Conservation (phyloP, 1,284 basidiomycete genomes). For the Marasmius sp. region DNA sequence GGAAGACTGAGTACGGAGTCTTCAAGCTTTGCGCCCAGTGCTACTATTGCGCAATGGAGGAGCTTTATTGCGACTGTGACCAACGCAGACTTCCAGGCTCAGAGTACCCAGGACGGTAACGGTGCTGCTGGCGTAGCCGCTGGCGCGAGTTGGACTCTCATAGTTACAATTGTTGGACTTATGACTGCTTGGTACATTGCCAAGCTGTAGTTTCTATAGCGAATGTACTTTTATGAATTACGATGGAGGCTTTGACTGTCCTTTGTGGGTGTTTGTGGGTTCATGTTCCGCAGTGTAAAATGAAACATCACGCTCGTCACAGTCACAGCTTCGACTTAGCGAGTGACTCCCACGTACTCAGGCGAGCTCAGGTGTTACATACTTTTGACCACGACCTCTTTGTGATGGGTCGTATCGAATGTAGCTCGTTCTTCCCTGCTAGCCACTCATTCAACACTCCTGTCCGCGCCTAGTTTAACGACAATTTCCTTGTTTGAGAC, state of each 20-base stretch:
- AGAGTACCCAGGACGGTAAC: not conserved
- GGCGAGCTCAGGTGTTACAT: too few species aligned
- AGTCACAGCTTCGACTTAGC: too few species aligned
- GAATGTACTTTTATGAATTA: not conserved
- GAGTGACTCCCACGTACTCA: too few species aligned
- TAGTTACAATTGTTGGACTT: not conserved
- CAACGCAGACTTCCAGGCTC: not conserved
- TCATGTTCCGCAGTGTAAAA: not conserved
- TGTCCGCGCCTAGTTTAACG: too few species aligned
- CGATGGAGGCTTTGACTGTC: not conserved
- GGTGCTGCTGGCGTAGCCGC: not conserved
- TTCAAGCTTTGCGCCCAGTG: not conserved
- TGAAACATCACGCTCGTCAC: too few species aligned
- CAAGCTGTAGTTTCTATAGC: not conserved
- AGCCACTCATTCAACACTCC: too few species aligned
- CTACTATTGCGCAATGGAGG: not conserved
- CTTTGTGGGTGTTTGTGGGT: not conserved
- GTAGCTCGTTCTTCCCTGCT: too few species aligned
- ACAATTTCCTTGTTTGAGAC: too few species aligned
- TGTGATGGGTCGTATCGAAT: too few species aligned
- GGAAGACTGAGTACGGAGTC: constrained; percentile 2
- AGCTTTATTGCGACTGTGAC: not conserved
- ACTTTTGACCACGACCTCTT: too few species aligned
- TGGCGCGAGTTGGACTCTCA: not conserved
- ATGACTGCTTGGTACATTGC: not conserved